Base-by-base conservation (phyloP, 2,329 filamentous ascomycete genomes). In the Penicillium freii region DNA sequence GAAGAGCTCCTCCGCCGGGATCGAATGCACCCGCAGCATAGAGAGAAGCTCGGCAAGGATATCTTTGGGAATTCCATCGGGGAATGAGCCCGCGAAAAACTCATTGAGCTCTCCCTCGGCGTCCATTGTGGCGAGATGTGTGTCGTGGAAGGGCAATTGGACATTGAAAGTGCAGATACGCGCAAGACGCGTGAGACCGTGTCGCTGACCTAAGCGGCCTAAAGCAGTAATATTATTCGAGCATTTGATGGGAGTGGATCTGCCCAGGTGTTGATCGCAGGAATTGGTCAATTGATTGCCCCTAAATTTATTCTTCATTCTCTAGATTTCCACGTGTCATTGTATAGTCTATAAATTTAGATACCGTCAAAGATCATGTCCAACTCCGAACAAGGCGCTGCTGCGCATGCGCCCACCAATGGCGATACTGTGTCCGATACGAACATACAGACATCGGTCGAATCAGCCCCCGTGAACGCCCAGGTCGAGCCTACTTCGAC, bases 1-100 rank as follows among this genome's bases (percentile, higher is more conserved):
- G 76, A 91, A 97, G 27, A 97, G 81, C 72, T 97, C 94, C 73
- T 97, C 87, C 34, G 87, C 82, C 17, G 87, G 85, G 59, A 97
- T 83, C 47, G 86, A 86, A 76, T 97, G 91, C 59, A 97, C 81
- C 54, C 88, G 87, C 78, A 94, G 84, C 72, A 96, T 95, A 57
- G 91, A 95, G 71, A 89, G 84, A 64, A 99, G 81, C 77, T 97
- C 92, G 52, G 82, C 79, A 62, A 91, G 79, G 56, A 97, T 84
- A 73, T 97, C 93, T 62, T 86, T 79, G 60, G 91, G 85, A 6
- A 97, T 80, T 38, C 83, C 77, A 59, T 78, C 75, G 5, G 78
- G 82, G 69, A 74, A 81, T 69, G 74, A 81, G 69, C 67, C 78
- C 58, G 75, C 81, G 75, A 85, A 93, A 78, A 79, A 79, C 70